These are phyloP conservation scores for Microbotryum intermedium DNA, from an alignment of 1,284 basidiomycete species.

Conservation along the genomic window DNA sequence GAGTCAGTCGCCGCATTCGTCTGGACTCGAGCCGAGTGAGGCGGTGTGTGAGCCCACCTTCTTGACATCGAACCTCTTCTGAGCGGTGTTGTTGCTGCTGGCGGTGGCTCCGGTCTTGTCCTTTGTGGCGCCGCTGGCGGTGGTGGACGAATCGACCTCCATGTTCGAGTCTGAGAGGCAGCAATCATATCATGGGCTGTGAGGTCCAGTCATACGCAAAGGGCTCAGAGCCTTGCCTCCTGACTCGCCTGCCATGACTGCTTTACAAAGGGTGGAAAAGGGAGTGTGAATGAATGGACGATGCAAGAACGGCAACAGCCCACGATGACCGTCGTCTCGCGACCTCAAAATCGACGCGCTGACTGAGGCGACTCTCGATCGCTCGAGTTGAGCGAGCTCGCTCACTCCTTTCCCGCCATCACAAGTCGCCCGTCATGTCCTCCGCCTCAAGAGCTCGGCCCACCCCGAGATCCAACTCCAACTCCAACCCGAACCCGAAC, in stretches of 20 bases:
- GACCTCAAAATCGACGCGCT: too few species aligned
- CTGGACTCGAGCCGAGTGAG: background rate
- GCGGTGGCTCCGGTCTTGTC: slow-evolving; percentile 45
- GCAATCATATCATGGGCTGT: background rate
- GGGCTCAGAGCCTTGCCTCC: background rate
- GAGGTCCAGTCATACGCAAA: background rate
- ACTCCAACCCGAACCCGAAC: too few species aligned
- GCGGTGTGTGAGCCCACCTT: slow-evolving; percentile 54
- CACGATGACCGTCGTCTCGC: too few species aligned
- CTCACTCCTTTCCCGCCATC: too few species aligned
- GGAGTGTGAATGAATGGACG: background rate
- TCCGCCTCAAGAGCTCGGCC: too few species aligned
- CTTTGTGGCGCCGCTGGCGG: slow-evolving; percentile 45
- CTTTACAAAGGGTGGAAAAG: too few species aligned
- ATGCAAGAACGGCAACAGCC: background rate
- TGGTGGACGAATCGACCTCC: slow-evolving; percentile 60
- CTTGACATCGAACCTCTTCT: slow-evolving; percentile 83
- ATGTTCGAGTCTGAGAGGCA: slow-evolving; percentile 47
- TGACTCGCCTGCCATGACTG: slow-evolving; percentile 20
- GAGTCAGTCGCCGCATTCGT: slow-evolving; percentile 8
- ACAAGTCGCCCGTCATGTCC: too few species aligned
- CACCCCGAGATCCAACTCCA: too few species aligned
- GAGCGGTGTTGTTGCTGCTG: slow-evolving; percentile 36
- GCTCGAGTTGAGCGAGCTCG: too few species aligned
- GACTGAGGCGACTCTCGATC: too few species aligned